phyloP scores from a whole-genome alignment of 805 yeast species.

The Candida nitratophila region DNA sequence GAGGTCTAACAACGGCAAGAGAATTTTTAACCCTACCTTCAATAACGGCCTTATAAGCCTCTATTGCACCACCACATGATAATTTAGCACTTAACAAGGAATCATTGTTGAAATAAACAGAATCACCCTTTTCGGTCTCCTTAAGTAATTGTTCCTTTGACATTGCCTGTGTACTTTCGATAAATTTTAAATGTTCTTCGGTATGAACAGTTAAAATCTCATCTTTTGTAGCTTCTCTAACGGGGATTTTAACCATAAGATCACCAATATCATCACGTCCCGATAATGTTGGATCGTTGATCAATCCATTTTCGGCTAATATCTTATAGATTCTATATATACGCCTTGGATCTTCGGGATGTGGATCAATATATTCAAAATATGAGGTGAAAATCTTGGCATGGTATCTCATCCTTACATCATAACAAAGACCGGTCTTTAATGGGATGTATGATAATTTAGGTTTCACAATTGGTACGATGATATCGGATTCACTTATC shows the following conservation, averaged over 20 bases:
- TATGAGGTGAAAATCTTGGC: constrained; percentile 90
- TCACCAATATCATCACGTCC: constrained; percentile 76
- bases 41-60: constrained; percentile 91
- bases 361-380: constrained; percentile 94
- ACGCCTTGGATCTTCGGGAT: constrained; percentile 97
- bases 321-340: constrained; percentile 90
- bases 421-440: constrained; percentile 93
- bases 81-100: constrained; percentile 80
- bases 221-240: constrained; percentile 79
- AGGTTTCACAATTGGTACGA: constrained; percentile 57
- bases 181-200: constrained; percentile 65
- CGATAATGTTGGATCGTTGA: constrained; percentile 68
- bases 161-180: constrained; percentile 74
- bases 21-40: constrained; percentile 90
- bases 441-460: constrained; percentile 63
- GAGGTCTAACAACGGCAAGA: constrained; percentile 93
- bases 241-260: constrained; percentile 82
- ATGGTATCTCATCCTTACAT: constrained; percentile 95
- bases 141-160: constrained; percentile 65
- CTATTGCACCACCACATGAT: constrained; percentile 95
- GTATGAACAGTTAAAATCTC: constrained; percentile 87
- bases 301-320: constrained; percentile 88
- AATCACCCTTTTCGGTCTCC: constrained; percentile 88
- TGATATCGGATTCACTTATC: constrained; percentile 14
- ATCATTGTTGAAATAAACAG: constrained; percentile 91